phyloP scores from a whole-genome alignment of 2,329 filamentous ascomycete species.

The Colletotrichum plurivorum region DNA sequence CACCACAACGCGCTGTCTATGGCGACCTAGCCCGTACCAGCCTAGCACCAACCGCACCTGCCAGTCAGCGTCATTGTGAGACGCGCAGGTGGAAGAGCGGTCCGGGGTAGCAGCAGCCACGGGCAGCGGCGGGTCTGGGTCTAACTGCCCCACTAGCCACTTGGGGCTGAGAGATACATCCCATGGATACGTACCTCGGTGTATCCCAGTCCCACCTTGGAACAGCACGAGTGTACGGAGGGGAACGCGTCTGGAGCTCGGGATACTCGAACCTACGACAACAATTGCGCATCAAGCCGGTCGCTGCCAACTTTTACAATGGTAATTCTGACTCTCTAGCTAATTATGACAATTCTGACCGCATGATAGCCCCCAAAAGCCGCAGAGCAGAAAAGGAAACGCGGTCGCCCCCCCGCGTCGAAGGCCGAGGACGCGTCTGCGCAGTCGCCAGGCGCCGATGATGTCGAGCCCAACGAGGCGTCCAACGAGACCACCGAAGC shows the following conservation, averaged over 20 bases:
- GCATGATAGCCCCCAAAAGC: conserved; percentile 28
- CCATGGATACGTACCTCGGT: neutral
- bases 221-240: neutral
- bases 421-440: conserved; percentile 45
- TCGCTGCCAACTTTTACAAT: conserved; percentile 13
- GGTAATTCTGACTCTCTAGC: conserved; percentile 9
- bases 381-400: conserved; percentile 57
- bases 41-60: neutral
- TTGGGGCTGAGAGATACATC: conserved; percentile 14
- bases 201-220: too few relatives aligned
- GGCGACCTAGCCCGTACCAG: conserved; percentile 7
- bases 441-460: conserved; percentile 44
- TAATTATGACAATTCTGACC: conserved; percentile 10
- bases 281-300: conserved; percentile 3
- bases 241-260: conserved; percentile 30
- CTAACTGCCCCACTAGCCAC: conserved; percentile 19
- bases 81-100: conserved; percentile 20
- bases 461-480: conserved; percentile 37
- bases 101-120: conserved; percentile 28
- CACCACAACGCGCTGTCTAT: neutral
- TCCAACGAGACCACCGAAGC: conserved; percentile 42
- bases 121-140: neutral
- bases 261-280: neutral
- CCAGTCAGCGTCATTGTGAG: conserved; percentile 23
- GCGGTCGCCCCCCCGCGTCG: conserved; percentile 60